These are phyloP conservation scores for Vitis rotundifolia DNA, from an alignment of 164 flowering plant genomes.

Conservation along the genomic window DNA sequence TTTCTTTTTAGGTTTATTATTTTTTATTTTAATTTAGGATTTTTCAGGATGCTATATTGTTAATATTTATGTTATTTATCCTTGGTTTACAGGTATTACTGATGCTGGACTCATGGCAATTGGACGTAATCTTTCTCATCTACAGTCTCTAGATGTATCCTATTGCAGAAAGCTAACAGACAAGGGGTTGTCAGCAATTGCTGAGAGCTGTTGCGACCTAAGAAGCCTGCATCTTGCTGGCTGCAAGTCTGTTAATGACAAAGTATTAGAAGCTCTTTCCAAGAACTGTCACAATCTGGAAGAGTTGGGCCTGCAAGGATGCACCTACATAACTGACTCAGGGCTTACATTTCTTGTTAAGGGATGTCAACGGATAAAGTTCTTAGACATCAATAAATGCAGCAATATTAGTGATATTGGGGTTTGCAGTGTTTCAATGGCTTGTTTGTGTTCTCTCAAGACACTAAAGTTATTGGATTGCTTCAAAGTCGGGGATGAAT, in stretches of 20 bases:
- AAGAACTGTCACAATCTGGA: conserved; percentile 61
- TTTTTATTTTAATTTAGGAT: neutral
- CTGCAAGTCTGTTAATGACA: conserved; percentile 70
- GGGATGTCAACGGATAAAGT: conserved; percentile 58
- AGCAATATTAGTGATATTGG: conserved; percentile 71
- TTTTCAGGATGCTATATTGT: neutral
- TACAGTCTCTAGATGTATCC: conserved; percentile 80
- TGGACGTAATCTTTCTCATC: conserved; percentile 57
- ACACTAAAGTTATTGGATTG: conserved; percentile 81
- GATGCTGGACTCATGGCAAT: conserved; percentile 71
- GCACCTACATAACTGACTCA: conserved; percentile 65
- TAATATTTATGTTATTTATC: neutral
- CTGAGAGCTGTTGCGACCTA: conserved; percentile 67
- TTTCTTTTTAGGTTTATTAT: neutral
- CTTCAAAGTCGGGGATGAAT: conserved; percentile 67
- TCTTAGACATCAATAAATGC: conserved; percentile 77
- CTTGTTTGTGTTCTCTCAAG: conserved; percentile 62
- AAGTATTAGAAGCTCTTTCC: conserved; percentile 51
- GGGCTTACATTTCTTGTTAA: conserved; percentile 68
- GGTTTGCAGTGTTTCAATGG: conserved; percentile 53
- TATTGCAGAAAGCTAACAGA: conserved; percentile 82
- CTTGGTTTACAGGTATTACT: conserved; percentile 63
- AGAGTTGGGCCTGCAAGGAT: conserved; percentile 68
- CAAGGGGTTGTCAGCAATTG: conserved; percentile 71
- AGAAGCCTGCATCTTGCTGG: conserved; percentile 65